phyloP scores from a whole-genome alignment of 805 yeast species.

The Candida methanosorbosa region DNA sequence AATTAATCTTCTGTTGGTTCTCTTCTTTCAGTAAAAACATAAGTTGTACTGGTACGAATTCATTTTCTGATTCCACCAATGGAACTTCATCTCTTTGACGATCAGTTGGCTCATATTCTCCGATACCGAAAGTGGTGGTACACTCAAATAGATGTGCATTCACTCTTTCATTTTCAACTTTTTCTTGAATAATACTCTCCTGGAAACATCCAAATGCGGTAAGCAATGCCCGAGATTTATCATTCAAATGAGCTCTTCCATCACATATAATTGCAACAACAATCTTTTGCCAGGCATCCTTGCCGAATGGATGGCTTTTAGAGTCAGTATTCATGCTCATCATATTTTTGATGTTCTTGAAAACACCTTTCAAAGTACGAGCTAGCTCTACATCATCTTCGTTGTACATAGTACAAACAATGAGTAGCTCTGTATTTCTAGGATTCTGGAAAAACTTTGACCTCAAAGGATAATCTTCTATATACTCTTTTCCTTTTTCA shows the following conservation, averaged over 20 bases:
- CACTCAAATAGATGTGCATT: slow-evolving; percentile 88
- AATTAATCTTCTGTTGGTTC: slow-evolving; percentile 83
- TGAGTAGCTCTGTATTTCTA: slow-evolving; percentile 75
- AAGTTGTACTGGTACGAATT: slow-evolving; percentile 73
- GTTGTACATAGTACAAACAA: slow-evolving; percentile 87
- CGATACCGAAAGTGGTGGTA: slow-evolving; percentile 80
- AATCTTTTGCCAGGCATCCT: slow-evolving; percentile 87
- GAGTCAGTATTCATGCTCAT: slow-evolving; percentile 33
- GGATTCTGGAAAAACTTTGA: slow-evolving; percentile 68
- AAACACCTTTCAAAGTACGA: slow-evolving; percentile 81
- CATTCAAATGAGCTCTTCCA: slow-evolving; percentile 78
- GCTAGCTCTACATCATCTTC: slow-evolving; percentile 80
- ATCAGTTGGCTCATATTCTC: slow-evolving; percentile 29
- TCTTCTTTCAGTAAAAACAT: slow-evolving; percentile 83
- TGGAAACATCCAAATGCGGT: slow-evolving; percentile 85
- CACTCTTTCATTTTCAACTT: slow-evolving; percentile 76
- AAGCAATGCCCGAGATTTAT: slow-evolving; percentile 67
- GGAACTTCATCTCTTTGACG: slow-evolving; percentile 58
- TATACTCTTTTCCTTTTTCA: slow-evolving; percentile 32
- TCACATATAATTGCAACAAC: slow-evolving; percentile 86
- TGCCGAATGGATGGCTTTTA: slow-evolving; percentile 72
- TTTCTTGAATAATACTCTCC: slow-evolving; percentile 89
- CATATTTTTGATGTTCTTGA: slow-evolving; percentile 76
- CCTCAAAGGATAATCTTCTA: slow-evolving; percentile 40
- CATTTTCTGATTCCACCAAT: slow-evolving; percentile 43